Evolutionary conservation across 2,329 filamentous ascomycete species (phyloP).

Genomic region (Periconia sp.): DNA sequence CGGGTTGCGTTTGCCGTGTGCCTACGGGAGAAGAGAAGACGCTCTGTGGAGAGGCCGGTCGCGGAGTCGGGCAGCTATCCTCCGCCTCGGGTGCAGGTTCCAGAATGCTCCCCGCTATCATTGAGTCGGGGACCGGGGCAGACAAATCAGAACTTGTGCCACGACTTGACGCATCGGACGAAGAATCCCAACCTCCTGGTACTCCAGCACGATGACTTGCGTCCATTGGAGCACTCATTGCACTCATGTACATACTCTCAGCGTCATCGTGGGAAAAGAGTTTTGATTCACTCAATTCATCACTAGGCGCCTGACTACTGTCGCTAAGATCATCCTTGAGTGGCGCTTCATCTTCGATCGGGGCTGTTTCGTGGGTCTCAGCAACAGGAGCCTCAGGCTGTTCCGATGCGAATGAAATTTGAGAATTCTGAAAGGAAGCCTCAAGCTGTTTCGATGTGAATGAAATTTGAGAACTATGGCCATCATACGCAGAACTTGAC

Average conservation of each 20-base stretch:
- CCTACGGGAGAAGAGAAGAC: slow-evolving; percentile 16
- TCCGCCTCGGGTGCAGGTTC: slow-evolving; percentile 29
- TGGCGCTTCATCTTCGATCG: slow-evolving; percentile 12
- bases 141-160: slow-evolving; percentile 30
- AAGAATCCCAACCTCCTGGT: slow-evolving; percentile 48
- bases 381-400: slow-evolving; percentile 9
- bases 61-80: slow-evolving; percentile 43
- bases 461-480: slow-evolving; percentile 14
- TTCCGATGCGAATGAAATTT: slow-evolving; percentile 12
- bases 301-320: slow-evolving; percentile 8
- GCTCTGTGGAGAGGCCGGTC: slow-evolving; percentile 37
- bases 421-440: slow-evolving; percentile 8
- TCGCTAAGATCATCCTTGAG: slow-evolving; percentile 1
- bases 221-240: slow-evolving; percentile 48
- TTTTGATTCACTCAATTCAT: slow-evolving; percentile 56
- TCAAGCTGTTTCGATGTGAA: slow-evolving; percentile 5
- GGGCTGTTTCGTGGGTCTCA: slow-evolving; percentile 16
- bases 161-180: slow-evolving; percentile 34
- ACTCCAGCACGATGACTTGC: slow-evolving; percentile 27
- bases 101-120: slow-evolving; percentile 36
- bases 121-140: slow-evolving; percentile 28
- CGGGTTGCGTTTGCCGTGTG: not conserved
- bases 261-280: slow-evolving; percentile 79
- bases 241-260: slow-evolving; percentile 85
- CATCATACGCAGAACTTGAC: slow-evolving; percentile 13